Conservation (phyloP, 2,329 filamentous ascomycete genomes). For the Venturia aucupariae region DNA sequence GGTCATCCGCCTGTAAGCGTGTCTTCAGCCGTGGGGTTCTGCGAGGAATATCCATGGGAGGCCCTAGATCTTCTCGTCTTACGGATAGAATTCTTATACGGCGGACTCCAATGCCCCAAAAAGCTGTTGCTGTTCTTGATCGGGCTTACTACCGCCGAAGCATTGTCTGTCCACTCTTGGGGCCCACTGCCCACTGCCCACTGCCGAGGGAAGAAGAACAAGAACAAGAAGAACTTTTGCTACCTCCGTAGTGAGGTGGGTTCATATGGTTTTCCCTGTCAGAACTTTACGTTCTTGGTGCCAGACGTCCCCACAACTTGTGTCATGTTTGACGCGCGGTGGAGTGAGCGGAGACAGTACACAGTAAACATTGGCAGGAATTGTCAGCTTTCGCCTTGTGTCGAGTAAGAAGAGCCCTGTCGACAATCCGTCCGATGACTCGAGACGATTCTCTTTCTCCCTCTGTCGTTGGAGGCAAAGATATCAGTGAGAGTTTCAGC, state of each 20-base stretch:
- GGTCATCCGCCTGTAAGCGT: background rate
- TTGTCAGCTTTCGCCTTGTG: background rate
- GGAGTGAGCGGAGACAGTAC: background rate
- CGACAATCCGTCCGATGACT: background rate
- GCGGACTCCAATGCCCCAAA: background rate
- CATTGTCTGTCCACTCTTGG: background rate
- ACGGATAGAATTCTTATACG: background rate
- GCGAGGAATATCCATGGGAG: background rate
- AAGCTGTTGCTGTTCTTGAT: background rate
- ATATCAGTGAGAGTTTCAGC: background rate
- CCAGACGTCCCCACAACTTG: background rate
- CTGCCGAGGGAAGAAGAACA: background rate
- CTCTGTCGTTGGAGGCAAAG: background rate
- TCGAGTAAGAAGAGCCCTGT: background rate
- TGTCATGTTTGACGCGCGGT: conserved; percentile 1
- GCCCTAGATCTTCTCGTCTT: background rate
- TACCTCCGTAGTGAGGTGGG: background rate
- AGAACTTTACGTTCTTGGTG: background rate
- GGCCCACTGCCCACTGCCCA: background rate
- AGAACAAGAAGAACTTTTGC: too few species aligned
- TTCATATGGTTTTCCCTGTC: background rate
- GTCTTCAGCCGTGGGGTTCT: background rate
- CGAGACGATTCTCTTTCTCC: background rate
- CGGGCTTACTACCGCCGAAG: background rate
- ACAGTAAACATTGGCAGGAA: background rate